A percentile compares a stretch with the other conserved stretches of the same genome.
These are phyloP conservation scores for Pouteria campechiana DNA, from an alignment of 179 eudicot genomes.

Conservation along the genomic window DNA sequence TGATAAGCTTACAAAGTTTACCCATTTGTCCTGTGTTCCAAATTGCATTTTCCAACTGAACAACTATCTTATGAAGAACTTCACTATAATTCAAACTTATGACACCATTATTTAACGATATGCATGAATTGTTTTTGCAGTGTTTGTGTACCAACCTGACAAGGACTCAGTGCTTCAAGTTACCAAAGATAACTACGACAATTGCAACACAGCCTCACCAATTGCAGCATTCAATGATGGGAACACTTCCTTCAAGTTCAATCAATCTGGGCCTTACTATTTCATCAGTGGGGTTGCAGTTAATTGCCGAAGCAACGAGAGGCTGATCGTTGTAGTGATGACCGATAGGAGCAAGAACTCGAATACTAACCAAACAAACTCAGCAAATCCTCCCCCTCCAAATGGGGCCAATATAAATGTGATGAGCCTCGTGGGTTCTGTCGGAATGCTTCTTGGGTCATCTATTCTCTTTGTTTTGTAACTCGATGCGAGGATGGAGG, in stretches of 20 bases:
- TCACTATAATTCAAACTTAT: no score
- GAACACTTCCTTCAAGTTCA: slow-evolving; percentile 31
- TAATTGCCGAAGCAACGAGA: slow-evolving; percentile 43
- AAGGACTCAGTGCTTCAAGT: slow-evolving; percentile 40
- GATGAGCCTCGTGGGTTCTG: slow-evolving; percentile 11
- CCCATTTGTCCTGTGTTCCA: no score
- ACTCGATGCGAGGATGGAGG: not conserved
- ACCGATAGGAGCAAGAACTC: slow-evolving; percentile 28
- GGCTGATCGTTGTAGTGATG: slow-evolving; percentile 32
- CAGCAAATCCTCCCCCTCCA: slow-evolving; percentile 15
- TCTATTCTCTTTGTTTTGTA: slow-evolving; percentile 24
- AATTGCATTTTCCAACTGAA: no score
- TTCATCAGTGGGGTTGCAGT: slow-evolving; percentile 52
- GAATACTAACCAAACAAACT: not conserved
- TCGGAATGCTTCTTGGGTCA: slow-evolving; percentile 30
- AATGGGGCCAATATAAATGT: slow-evolving; percentile 19
- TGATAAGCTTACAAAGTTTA: no score
- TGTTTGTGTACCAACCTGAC: slow-evolving; percentile 29
- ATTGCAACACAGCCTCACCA: slow-evolving; percentile 34
- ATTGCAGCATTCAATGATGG: slow-evolving; percentile 35
- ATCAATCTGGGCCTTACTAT: slow-evolving; percentile 42
- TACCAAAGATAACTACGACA: slow-evolving; percentile 29
- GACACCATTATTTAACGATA: no score
- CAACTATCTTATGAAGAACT: no score
- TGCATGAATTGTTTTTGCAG: slow-evolving; percentile 8